Evolutionary conservation across 352 stramenopile species (phyloP).

Genomic region (Phytopythium kandeliae): DNA sequence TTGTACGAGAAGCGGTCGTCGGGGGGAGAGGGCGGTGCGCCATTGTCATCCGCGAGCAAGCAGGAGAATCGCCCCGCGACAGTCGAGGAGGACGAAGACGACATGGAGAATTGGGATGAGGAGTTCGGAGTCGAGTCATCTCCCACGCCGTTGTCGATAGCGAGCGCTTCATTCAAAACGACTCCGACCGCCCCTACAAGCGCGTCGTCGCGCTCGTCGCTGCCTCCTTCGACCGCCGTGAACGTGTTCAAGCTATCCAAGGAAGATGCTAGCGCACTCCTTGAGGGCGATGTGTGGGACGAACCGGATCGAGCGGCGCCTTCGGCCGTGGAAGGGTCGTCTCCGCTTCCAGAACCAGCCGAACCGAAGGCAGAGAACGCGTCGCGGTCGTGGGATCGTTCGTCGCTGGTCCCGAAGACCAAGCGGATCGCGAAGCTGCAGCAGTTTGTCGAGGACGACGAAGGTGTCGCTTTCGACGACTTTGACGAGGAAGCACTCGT

Average conservation of each 20-base stretch:
- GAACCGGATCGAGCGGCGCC: constrained; percentile 24
- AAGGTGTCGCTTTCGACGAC: constrained; percentile 58
- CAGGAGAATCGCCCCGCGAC: constrained; percentile 4
- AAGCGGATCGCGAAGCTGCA: constrained; percentile 64
- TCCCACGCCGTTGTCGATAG: constrained; percentile 13
- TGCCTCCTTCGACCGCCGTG: background rate
- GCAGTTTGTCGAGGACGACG: constrained; percentile 69
- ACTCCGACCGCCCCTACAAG: background rate
- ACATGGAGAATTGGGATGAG: constrained; percentile 82
- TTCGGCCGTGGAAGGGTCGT: background rate
- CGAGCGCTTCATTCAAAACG: background rate
- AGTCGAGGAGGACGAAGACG: constrained; percentile 33
- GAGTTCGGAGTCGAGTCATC: constrained; percentile 60
- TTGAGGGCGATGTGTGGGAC: constrained; percentile 71
- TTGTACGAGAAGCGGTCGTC: constrained; percentile 66
- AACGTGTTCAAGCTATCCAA: constrained; percentile 59
- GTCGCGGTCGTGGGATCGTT: constrained; percentile 43
- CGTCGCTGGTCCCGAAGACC: constrained; percentile 54
- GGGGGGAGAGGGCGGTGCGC: constrained; percentile 14
- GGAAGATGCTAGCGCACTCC: constrained; percentile 66
- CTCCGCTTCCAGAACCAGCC: background rate
- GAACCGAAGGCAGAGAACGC: background rate
- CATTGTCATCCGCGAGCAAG: constrained; percentile 13
- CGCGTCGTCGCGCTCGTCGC: background rate
- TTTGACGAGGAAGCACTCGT: constrained; percentile 64